Evolutionary conservation across 129 eudicot species (phyloP), one percentile per base, ranked within the genome.

Genomic region (Centaurea solstitialis): DNA sequence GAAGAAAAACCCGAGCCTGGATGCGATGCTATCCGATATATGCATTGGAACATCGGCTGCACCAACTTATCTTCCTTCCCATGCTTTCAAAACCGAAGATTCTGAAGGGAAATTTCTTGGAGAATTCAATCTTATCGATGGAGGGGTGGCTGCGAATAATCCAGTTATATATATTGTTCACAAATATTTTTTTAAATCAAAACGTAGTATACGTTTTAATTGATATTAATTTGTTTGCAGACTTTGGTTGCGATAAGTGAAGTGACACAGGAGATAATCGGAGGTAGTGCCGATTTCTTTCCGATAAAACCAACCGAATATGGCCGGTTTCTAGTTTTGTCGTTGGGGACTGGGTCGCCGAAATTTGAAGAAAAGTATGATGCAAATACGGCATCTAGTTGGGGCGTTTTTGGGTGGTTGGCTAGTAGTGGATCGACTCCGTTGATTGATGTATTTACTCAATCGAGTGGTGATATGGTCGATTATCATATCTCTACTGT

Each of bases 41-140:
- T 87, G 92, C 81, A 83, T 90, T 17, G 80, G 91, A 71, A 92
- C 95, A 18, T 87, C 88, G 7, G 97, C 97, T 39, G 97, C 97
- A 2, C 97, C 97, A 67, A 90, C 97, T 40, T 88, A 84, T 80
- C 89, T 88, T 72, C 85, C 88, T 28, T 40, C 90, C 39, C 89
- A 90, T 81, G 21, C 79, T n/a, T 90, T 88, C 41, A 26, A 22
- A 40, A 86, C 74, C 3, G 15, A 59, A 73, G 84, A 87, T 65
- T 69, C 72, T 0, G 57, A 82, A 11, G 82, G 78, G 15, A 81
- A 80, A 26, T 22, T 81, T 23, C 59, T 70, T 24, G 72, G 65
- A 33, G 90, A 86, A n/a, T 89, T 86, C 73, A 82, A 92, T 87
- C 94, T 89, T 73, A 84, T 92, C 12, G 94, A 92, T 47, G 97